Evolutionary conservation across 75 land plant species (phyloP).

Genomic region (Picea sitchensis): DNA sequence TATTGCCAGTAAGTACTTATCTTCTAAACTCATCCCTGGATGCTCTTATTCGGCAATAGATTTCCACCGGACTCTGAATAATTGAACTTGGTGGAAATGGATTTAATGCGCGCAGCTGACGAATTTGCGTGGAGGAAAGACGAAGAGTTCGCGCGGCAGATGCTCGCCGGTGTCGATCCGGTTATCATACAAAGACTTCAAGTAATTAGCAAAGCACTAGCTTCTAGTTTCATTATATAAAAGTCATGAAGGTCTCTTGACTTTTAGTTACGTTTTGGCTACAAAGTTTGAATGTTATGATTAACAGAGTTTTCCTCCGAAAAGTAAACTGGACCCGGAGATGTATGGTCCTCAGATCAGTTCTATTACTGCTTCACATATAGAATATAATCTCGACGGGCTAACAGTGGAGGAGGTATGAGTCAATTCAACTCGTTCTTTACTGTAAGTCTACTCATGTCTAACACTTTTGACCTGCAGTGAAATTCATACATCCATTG

Average conservation of each 20-base stretch:
- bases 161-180: constrained; percentile 85
- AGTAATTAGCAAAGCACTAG: constrained; percentile 19
- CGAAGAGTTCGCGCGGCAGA: constrained; percentile 81
- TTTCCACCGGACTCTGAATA: too few species aligned
- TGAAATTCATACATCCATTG: too few species aligned
- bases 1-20: constrained; percentile 39
- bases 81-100: too few species aligned
- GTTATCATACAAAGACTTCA: constrained; percentile 50
- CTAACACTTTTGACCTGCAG: too few species aligned
- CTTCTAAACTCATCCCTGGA: too few species aligned
- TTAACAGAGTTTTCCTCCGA: constrained; percentile 64
- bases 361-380: constrained; percentile 41
- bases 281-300: too few species aligned
- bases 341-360: constrained; percentile 63
- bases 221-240: too few species aligned
- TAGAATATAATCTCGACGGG: constrained; percentile 56
- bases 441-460: too few species aligned
- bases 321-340: constrained; percentile 52
- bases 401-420: constrained; percentile 55
- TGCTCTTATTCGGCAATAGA: too few species aligned
- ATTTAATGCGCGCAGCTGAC: constrained; percentile 24
- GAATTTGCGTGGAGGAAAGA: constrained; percentile 75
- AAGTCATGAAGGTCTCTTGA: too few species aligned
- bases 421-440: too few species aligned
- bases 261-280: too few species aligned